phyloP scores from a whole-genome alignment of 2,329 filamentous ascomycete species.

The Fusarium coffeatum region DNA sequence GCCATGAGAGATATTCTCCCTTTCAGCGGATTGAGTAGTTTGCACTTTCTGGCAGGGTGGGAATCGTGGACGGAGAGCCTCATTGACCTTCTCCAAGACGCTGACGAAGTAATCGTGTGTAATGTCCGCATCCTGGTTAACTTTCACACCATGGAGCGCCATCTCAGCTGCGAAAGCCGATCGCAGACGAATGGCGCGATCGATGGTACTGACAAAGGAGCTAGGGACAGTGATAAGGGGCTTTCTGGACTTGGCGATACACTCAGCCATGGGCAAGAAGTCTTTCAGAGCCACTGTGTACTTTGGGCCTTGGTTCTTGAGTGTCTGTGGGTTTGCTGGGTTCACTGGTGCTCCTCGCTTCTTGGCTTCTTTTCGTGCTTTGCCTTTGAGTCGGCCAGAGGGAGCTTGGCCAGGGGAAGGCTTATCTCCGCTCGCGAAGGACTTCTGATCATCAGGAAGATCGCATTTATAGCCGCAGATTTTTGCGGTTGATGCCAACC shows the following conservation, averaged over 20 bases:
- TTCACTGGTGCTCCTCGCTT: background rate
- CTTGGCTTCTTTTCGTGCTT: constrained; percentile 2
- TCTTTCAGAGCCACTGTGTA: constrained; percentile 1
- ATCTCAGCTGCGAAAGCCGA: background rate
- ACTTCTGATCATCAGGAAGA: too few relatives aligned
- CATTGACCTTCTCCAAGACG: background rate
- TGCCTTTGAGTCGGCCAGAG: background rate
- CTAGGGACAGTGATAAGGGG: background rate
- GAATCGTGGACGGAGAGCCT: background rate
- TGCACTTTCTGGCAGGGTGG: background rate
- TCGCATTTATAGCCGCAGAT: background rate
- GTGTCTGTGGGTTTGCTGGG: background rate
- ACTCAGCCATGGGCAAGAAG: constrained; percentile 8
- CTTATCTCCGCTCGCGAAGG: background rate
- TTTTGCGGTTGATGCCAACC: background rate
- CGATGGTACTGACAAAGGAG: background rate
- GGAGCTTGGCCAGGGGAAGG: background rate
- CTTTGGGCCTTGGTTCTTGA: background rate
- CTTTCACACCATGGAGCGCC: background rate
- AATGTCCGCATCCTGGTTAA: background rate
- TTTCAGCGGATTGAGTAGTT: rapidly evolving
- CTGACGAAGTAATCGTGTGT: background rate
- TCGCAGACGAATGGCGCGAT: background rate
- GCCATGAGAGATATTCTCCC: background rate
- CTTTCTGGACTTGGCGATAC: background rate